phyloP scores from a whole-genome alignment of 2,329 filamentous ascomycete species.

The Amauroascus niger region DNA sequence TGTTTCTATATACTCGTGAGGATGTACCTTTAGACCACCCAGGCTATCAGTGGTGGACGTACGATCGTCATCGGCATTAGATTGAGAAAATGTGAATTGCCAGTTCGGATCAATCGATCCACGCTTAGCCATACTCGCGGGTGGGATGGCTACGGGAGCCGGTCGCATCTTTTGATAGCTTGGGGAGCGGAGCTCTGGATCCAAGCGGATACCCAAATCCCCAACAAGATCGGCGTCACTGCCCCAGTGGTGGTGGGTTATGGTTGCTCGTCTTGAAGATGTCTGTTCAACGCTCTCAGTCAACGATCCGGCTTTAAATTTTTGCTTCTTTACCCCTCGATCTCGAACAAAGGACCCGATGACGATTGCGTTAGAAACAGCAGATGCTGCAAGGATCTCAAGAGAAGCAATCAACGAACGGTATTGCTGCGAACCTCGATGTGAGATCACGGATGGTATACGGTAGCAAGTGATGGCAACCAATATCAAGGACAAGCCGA shows the following conservation, averaged over 20 bases:
- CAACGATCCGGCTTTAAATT: slow-evolving; percentile 54
- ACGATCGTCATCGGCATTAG: slow-evolving; percentile 24
- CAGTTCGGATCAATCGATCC: slow-evolving; percentile 27
- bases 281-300: slow-evolving; percentile 39
- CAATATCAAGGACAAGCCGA: slow-evolving; percentile 72
- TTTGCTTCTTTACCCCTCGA: slow-evolving; percentile 77
- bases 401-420: slow-evolving; percentile 82
- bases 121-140: slow-evolving; percentile 20
- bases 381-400: slow-evolving; percentile 80
- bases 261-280: slow-evolving; percentile 41
- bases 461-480: slow-evolving; percentile 72
- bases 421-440: slow-evolving; percentile 67
- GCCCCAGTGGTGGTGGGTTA: slow-evolving; percentile 64
- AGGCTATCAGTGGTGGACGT: slow-evolving; percentile 26
- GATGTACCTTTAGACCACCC: slow-evolving; percentile 27
- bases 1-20: slow-evolving; percentile 29
- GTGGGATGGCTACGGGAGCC: slow-evolving; percentile 33
- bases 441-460: slow-evolving; percentile 64
- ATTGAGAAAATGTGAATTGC: slow-evolving; percentile 23
- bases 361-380: slow-evolving; percentile 78
- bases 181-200: slow-evolving; percentile 41
- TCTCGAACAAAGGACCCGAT: slow-evolving; percentile 89
- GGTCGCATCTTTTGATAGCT: slow-evolving; percentile 28
- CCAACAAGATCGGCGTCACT: slow-evolving; percentile 86
- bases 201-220: slow-evolving; percentile 62